Percentiles rank a stretch among this genome's conserved stretches.
phyloP scores from a whole-genome alignment of 768 basidiomycete genomes.

The Paxillus rubicundulus region DNA sequence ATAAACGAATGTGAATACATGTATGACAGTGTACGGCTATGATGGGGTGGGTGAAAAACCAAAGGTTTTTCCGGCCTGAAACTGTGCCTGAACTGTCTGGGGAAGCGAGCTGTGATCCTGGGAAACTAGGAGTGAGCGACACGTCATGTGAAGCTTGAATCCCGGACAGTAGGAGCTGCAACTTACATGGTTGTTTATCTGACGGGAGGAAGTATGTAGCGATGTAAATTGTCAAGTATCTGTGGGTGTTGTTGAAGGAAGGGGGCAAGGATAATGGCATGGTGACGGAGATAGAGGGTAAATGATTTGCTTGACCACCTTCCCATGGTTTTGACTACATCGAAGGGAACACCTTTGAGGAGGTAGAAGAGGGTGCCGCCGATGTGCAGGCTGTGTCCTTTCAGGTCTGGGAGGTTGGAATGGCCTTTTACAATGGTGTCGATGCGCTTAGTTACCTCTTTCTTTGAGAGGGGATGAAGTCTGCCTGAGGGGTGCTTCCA shows the following conservation, averaged over 20 bases:
- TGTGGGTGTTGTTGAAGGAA: slow-evolving; percentile 18
- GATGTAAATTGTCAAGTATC: not conserved
- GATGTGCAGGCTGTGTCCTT: slow-evolving; percentile 29
- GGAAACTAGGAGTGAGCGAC: not conserved
- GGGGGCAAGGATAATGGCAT: slow-evolving; percentile 23
- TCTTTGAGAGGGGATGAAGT: too few species aligned
- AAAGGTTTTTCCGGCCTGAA: too few species aligned
- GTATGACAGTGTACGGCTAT: too few species aligned
- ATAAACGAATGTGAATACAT: too few species aligned
- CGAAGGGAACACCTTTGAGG: slow-evolving; percentile 24
- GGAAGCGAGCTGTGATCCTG: not conserved
- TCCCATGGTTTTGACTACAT: slow-evolving; percentile 31
- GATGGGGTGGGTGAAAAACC: too few species aligned
- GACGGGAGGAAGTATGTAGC: not conserved
- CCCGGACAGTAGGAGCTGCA: not conserved
- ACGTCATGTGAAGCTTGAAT: not conserved
- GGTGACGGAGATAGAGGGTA: slow-evolving; percentile 26
- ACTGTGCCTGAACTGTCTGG: not conserved
- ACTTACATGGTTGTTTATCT: not conserved
- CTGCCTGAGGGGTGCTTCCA: too few species aligned
- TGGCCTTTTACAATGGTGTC: not conserved
- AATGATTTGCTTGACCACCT: slow-evolving; percentile 35
- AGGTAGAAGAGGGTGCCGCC: slow-evolving; percentile 29
- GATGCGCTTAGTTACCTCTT: slow-evolving; percentile 22
- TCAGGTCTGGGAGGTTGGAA: not conserved